Evolutionary conservation across 805 yeast genomes (phyloP), one percentile per base, ranked within the genome.

Genomic region (Hanseniaspora clermontiae): DNA sequence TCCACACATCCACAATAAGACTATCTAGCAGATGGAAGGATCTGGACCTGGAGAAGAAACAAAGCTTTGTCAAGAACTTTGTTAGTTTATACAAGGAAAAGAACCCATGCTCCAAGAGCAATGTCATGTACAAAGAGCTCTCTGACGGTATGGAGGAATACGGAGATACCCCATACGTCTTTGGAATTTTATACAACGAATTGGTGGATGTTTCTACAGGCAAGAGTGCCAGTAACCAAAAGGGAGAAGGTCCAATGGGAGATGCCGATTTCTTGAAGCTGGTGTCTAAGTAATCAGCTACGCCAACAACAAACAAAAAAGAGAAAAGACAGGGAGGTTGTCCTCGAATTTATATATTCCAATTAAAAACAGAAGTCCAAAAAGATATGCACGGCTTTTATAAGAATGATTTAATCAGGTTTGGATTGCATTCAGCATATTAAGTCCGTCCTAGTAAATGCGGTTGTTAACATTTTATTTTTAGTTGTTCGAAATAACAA

Each of bases 151-250:
- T 70, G 73, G 72, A 70, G 9, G 73, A 68, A 46, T 61, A 63
- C 49, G 68, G 62, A 51, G 73, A 70, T 51, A 65, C 70, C 24
- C 73, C 73, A 19, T 64, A 70, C 32, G 66, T 70, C n/a, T 70
- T 69, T 58, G 73, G 73, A 2, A 59, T 70, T n/a, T 50, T 70
- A n/a, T 70, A 70, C 62, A 69, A 67, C 50, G 73, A 70, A 48
- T 61, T 70, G 14, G 57, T 62, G 56, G 60, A 64, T 40, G 61
- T 63, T 17, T 58, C 64, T 6, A 49, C 43, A 27, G 62, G 61
- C 3, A 62, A 61, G 29, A 60, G 65, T 11, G 50, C 48, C 4
- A 62, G 62, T 36, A 63, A 62, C 54, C 55, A 57, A 38, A 58
- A 59, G 34, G 65, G 65, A 10, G 57, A 52, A 9, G 65, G 65